Evolutionary conservation across 176 grass and related monocot genomes (phyloP).

Genomic region (Triticum urartu): DNA sequence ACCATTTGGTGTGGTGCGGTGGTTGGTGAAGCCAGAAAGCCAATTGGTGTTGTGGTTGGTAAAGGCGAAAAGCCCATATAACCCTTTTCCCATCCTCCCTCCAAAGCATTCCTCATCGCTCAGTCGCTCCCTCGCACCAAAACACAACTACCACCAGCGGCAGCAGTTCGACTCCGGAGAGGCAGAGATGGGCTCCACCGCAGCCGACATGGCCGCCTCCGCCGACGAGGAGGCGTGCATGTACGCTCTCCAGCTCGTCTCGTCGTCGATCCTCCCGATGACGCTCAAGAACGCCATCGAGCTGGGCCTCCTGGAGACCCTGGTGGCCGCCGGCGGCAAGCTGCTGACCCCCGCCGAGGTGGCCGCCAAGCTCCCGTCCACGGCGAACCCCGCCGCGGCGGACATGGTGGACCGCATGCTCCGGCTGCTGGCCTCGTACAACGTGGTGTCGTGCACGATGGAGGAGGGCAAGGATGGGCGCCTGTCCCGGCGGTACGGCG

Average conservation of each 20-base stretch:
- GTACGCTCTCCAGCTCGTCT: slow-evolving; percentile 73
- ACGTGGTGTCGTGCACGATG: slow-evolving; percentile 50
- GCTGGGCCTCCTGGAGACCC: slow-evolving; percentile 72
- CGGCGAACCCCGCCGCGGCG: slow-evolving; percentile 43
- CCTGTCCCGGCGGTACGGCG: slow-evolving; percentile 39
- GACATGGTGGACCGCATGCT: slow-evolving; percentile 94
- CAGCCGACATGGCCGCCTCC: slow-evolving; percentile 28
- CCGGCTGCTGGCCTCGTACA: slow-evolving; percentile 71
- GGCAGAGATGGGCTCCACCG: slow-evolving; percentile 52
- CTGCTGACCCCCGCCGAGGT: slow-evolving; percentile 53
- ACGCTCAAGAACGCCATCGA: slow-evolving; percentile 94
- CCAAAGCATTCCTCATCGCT: not conserved
- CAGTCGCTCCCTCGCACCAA: not conserved
- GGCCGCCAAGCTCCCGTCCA: slow-evolving; percentile 48
- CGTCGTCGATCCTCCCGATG: slow-evolving; percentile 90
- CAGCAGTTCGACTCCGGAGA: not conserved
- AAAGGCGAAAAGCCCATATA: slow-evolving; percentile 36
- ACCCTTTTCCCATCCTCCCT: not conserved
- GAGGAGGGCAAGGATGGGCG: slow-evolving; percentile 50
- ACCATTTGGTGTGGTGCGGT: slow-evolving; percentile 26
- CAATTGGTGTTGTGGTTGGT: slow-evolving; percentile 50
- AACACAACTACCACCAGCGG: not conserved
- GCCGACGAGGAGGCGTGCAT: slow-evolving; percentile 93
- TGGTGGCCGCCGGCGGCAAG: slow-evolving; percentile 33
- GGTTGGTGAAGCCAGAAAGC: slow-evolving; percentile 38